These are phyloP conservation scores for Pyrenophora tritici-repentis DNA, from an alignment of 2,329 filamentous ascomycete genomes.

Conservation along the genomic window DNA sequence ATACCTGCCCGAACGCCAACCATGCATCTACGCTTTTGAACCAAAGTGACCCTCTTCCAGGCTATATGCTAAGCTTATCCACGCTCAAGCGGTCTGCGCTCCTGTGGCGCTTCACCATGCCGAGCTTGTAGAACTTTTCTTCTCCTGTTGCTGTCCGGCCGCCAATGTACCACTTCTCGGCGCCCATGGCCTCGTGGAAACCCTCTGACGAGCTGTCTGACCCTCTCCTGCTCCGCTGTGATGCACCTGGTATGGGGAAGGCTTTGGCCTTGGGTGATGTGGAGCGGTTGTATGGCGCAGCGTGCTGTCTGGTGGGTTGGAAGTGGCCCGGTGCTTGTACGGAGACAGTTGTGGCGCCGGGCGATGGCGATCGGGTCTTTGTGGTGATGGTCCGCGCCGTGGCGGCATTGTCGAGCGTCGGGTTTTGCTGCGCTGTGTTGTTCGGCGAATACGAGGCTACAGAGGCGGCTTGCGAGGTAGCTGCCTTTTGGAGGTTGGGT, in stretches of 20 bases:
- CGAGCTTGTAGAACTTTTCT: constrained; percentile 80
- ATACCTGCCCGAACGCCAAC: constrained; percentile 31
- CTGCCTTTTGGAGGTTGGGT: constrained; percentile 63
- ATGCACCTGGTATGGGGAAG: constrained; percentile 44
- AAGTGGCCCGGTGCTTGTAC: constrained; percentile 47
- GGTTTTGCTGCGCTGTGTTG: constrained; percentile 42
- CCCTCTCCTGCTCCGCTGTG: constrained; percentile 60
- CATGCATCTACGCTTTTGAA: constrained; percentile 29
- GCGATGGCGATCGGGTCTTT: constrained; percentile 39
- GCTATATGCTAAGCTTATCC: constrained; percentile 74
- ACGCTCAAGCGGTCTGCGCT: constrained; percentile 77
- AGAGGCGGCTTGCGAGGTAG: constrained; percentile 49
- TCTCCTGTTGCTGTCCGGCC: constrained; percentile 77
- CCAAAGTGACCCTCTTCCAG: neutral
- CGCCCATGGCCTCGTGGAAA: constrained; percentile 72
- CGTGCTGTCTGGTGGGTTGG: constrained; percentile 50
- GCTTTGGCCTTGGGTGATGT: constrained; percentile 44
- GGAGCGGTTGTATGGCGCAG: constrained; percentile 46
- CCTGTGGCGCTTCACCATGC: constrained; percentile 72
- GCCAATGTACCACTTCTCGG: constrained; percentile 82
- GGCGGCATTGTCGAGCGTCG: constrained; percentile 47
- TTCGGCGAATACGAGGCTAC: constrained; percentile 45
- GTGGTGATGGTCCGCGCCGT: constrained; percentile 48
- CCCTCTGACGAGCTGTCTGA: constrained; percentile 78
- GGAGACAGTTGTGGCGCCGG: constrained; percentile 46